These are phyloP conservation scores for Eucalyptus marginata DNA, from an alignment of 345 rosid genomes.

Conservation along the genomic window DNA sequence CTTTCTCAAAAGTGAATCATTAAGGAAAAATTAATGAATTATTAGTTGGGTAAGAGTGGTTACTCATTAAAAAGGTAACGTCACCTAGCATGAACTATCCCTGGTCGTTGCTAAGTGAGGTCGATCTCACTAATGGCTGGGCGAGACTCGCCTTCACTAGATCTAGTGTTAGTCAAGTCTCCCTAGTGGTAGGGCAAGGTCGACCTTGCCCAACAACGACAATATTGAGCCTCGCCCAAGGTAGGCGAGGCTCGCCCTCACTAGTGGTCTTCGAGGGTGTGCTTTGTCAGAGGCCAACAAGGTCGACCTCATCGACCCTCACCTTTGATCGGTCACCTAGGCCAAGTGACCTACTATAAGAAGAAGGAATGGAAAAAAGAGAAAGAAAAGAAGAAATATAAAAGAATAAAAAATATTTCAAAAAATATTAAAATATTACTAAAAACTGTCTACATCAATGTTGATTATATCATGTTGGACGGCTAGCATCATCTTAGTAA, in stretches of 20 bases:
- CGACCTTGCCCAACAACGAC: not conserved
- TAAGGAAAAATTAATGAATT: not conserved
- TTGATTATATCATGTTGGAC: fast-evolving
- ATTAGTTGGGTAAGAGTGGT: not conserved
- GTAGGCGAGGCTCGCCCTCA: not conserved
- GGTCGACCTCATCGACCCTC: not conserved
- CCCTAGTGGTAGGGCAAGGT: not conserved
- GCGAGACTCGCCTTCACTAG: fast-evolving
- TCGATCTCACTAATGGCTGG: no score
- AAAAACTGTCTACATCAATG: no score
- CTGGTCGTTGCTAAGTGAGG: not conserved
- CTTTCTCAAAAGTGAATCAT: not conserved
- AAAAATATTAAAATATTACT: no score
- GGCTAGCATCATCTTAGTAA: fast-evolving
- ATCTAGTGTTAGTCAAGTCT: fast-evolving
- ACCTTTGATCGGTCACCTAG: not conserved
- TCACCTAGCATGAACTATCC: not conserved
- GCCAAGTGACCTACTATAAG: not conserved
- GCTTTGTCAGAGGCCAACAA: not conserved
- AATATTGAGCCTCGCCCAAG: no score
- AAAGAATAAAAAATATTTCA: no score
- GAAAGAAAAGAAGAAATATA: not conserved
- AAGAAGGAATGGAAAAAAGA: not conserved
- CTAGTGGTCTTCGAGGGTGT: not conserved
- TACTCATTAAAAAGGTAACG: not conserved